Conservation (phyloP, 2,329 filamentous ascomycete genomes). For the Pyrenochaeta sp. region DNA sequence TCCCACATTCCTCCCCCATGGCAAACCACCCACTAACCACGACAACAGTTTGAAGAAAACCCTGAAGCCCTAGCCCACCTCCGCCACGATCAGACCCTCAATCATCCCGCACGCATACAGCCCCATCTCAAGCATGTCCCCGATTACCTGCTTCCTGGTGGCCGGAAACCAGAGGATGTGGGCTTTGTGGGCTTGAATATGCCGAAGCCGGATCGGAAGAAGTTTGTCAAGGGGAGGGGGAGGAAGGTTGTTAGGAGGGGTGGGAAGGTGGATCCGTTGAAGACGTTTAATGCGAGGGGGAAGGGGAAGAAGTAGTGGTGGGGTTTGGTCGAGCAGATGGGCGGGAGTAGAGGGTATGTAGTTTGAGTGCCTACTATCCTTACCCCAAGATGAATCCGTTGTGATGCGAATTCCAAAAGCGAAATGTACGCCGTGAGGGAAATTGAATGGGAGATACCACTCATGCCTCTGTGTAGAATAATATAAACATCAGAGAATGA, state of each 20-base stretch:
- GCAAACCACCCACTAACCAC: conserved; percentile 15
- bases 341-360: too few species aligned
- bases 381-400: not conserved
- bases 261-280: conserved; percentile 83
- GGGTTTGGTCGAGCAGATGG: not conserved
- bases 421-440: too few species aligned
- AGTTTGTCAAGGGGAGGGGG: conserved; percentile 56
- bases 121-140: conserved; percentile 85
- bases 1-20: not conserved
- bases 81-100: conserved; percentile 85
- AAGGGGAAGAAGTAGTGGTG: conserved; percentile 45
- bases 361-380: too few species aligned
- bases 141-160: conserved; percentile 83
- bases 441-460: too few species aligned
- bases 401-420: too few species aligned
- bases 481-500: too few species aligned
- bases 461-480: too few species aligned
- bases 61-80: conserved; percentile 86
- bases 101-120: conserved; percentile 79
- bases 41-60: conserved; percentile 89
- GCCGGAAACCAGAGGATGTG: conserved; percentile 73
- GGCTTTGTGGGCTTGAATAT: conserved; percentile 75
- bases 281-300: conserved; percentile 74
- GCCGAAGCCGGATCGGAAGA: conserved; percentile 51
- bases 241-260: conserved; percentile 61